Evolutionary conservation across 495 filamentous ascomycete species (phyloP).

Genomic region (Apodospora peruviana): DNA sequence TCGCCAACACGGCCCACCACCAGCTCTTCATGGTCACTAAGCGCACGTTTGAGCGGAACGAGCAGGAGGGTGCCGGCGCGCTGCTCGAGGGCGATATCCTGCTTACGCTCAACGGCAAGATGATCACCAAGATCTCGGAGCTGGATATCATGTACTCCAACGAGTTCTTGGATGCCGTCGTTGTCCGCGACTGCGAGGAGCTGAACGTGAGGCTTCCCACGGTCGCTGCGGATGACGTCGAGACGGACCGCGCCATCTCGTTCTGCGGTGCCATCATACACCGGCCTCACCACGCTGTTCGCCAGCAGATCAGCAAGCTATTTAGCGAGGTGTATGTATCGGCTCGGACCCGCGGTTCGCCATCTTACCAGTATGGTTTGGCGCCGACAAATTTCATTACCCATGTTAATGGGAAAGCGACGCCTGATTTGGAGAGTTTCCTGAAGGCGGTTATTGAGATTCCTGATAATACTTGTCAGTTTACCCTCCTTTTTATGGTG

Average conservation of each 20-base stretch:
- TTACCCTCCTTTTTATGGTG: constrained; percentile 2
- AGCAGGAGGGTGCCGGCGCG: constrained; percentile 49
- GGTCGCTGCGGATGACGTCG: constrained; percentile 81
- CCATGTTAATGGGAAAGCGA: constrained; percentile 82
- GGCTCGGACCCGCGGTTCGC: constrained; percentile 75
- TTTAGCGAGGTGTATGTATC: constrained; percentile 97
- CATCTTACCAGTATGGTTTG: constrained; percentile 87
- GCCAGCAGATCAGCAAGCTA: constrained; percentile 95
- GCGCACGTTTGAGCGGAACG: constrained; percentile 57
- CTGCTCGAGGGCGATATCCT: constrained; percentile 91
- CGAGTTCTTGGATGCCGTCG: constrained; percentile 72
- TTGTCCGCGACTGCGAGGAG: constrained; percentile 82
- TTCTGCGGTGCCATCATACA: constrained; percentile 96
- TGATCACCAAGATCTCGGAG: constrained; percentile 89
- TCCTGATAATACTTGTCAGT: constrained; percentile 82
- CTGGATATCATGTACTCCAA: constrained; percentile 95
- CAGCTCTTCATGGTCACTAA: constrained; percentile 99
- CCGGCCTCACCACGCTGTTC: constrained; percentile 88
- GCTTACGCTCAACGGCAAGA: constrained; percentile 80
- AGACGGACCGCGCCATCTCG: constrained; percentile 83
- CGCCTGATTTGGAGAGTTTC: constrained; percentile 74
- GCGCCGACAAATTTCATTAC: constrained; percentile 97
- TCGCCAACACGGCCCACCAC: constrained; percentile 82
- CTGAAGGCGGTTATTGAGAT: constrained; percentile 75
- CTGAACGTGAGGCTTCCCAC: constrained; percentile 75